Evolutionary conservation across 768 basidiomycete genomes (phyloP), one percentile per base, ranked within the genome.

Genomic region (Holtermannia corniformis): DNA sequence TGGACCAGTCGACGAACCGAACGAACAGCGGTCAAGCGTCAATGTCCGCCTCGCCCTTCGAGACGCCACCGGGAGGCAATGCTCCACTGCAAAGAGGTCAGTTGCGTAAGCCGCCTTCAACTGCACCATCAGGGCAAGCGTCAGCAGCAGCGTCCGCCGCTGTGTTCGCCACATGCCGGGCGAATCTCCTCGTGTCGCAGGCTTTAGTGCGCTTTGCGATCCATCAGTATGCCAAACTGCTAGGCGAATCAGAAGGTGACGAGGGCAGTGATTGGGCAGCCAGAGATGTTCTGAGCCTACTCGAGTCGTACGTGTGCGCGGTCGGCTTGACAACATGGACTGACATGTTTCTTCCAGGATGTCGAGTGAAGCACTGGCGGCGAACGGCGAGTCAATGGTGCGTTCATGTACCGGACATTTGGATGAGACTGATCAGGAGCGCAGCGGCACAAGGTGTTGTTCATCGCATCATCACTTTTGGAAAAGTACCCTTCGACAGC

Each of bases 181-280:
- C 62, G 2, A 63, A 63, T 32, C 47, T 63, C 4, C 45, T 63
- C 22, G 54, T 63, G 23, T 56, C 47, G 12, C 62, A 63, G 41
- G 59, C 59, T 5, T 44, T 63, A 51, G 59, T 58, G n/a, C 47
- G 59, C 10, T 63, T 63, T 32, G 56, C 59, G 1, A 60, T 63
- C 13, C 48, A 57, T 25, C 56, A 60, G 45, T 63, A 63, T 49
- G 59, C 59, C 5, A 58, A 45, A 27, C 32, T 55, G 19, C 41
- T 47, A 3, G 56, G 54, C n/a, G 51, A 32, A 40, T 40, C 22
- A 44, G 57, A 43, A 19, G 49, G 27, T 20, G 47, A 32, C 13
- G 51, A 51, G 2, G 56, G 51, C 5, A 44, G 19, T 43, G 52
- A 54, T 19, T 63, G 62, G 56, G 56, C 52, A 16, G 56, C 57